Conservation (phyloP, 208 protist species). For the Leishmania martiniquensis region DNA sequence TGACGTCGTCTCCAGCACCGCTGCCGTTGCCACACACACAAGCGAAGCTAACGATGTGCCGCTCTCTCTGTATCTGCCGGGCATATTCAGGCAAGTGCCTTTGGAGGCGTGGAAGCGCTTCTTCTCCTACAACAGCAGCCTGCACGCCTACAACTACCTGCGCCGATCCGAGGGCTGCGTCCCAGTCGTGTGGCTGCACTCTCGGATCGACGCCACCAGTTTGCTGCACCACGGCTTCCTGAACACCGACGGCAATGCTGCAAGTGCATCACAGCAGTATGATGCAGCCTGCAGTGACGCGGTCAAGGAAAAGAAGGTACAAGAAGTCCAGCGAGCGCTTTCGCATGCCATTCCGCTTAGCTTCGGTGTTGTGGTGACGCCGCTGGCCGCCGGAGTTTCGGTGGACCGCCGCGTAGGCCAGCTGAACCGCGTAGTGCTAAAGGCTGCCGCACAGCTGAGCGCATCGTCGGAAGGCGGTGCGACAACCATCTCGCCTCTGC, state of each 20-base stretch:
- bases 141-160: constrained; percentile 78
- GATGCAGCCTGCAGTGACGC: background rate
- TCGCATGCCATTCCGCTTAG: constrained; percentile 30
- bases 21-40: background rate
- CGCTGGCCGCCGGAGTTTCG: constrained; percentile 53
- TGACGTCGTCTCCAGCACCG: background rate
- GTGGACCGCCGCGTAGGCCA: constrained; percentile 42
- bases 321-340: constrained; percentile 9
- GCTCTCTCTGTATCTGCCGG: constrained; percentile 22
- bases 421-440: constrained; percentile 47
- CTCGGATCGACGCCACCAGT: constrained; percentile 21
- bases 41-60: constrained; percentile 4
- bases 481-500: constrained; percentile 5
- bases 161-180: constrained; percentile 63
- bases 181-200: constrained; percentile 54
- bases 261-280: background rate
- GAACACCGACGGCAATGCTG: constrained; percentile 9
- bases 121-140: constrained; percentile 68
- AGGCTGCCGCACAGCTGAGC: constrained; percentile 28
- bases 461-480: constrained; percentile 4
- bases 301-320: background rate
- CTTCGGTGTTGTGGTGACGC: constrained; percentile 64
- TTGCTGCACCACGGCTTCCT: constrained; percentile 20
- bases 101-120: constrained; percentile 31
- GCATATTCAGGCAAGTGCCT: constrained; percentile 11